Conservation (phyloP, 2,329 filamentous ascomycete genomes). For the Penicillium sclerotigenum region DNA sequence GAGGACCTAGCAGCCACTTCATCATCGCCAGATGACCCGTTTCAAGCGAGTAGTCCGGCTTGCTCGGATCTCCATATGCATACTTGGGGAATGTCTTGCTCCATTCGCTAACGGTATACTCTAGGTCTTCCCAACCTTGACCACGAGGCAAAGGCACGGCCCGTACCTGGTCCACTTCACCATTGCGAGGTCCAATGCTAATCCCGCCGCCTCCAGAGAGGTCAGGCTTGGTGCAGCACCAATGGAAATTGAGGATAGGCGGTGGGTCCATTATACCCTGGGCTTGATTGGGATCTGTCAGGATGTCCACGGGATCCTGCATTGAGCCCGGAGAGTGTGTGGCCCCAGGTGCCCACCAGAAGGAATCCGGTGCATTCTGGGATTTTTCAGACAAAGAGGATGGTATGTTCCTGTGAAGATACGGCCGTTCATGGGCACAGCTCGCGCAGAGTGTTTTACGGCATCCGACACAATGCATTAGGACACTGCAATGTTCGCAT, state of each 20-base stretch:
- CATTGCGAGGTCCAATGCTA: constrained; percentile 53
- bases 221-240: constrained; percentile 59
- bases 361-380: constrained; percentile 33
- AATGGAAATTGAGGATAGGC: constrained; percentile 55
- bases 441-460: constrained; percentile 59
- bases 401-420: constrained; percentile 30
- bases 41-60: constrained; percentile 40
- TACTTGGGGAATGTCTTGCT: constrained; percentile 41
- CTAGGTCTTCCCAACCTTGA: constrained; percentile 55
- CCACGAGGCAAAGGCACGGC: constrained; percentile 55
- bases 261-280: constrained; percentile 30
- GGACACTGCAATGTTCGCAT: constrained; percentile 59
- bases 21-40: constrained; percentile 44
- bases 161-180: constrained; percentile 55
- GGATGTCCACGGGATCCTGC: constrained; percentile 45
- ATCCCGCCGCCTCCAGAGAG: constrained; percentile 60
- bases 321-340: constrained; percentile 57
- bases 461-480: constrained; percentile 61
- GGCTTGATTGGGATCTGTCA: constrained; percentile 18
- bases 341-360: constrained; percentile 60
- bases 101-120: constrained; percentile 46
- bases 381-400: constrained; percentile 12
- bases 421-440: constrained; percentile 57
- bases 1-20: constrained; percentile 48
- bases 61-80: constrained; percentile 40